Evolutionary conservation across 495 filamentous ascomycete species (phyloP).

Genomic region (Monascus purpureus): DNA sequence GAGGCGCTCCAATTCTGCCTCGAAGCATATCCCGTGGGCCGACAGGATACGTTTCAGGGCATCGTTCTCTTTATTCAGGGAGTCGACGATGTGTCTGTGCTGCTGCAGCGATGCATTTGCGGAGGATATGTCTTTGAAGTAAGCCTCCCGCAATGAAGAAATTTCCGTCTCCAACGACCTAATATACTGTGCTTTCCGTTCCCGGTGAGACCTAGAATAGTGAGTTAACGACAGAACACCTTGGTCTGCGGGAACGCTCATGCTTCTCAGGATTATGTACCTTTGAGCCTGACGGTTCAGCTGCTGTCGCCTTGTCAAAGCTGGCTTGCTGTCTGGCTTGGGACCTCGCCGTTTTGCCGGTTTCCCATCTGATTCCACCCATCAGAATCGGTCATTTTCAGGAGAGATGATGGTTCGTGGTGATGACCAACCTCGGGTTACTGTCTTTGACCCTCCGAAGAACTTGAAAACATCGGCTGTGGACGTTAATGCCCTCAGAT

Average conservation of each 20-base stretch:
- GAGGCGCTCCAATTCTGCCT: constrained; percentile 25
- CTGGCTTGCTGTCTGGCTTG: constrained; percentile 93
- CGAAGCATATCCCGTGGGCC: constrained; percentile 53
- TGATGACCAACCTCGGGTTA: constrained; percentile 19
- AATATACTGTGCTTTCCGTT: constrained; percentile 93
- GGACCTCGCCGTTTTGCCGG: constrained; percentile 81
- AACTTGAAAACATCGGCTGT: constrained; percentile 25
- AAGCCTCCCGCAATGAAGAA: constrained; percentile 45
- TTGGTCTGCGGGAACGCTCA: too few species aligned
- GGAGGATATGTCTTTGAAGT: constrained; percentile 25
- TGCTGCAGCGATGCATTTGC: constrained; percentile 24
- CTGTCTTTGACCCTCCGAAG: constrained; percentile 20
- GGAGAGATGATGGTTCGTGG: too few species aligned
- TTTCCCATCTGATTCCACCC: constrained; percentile 62
- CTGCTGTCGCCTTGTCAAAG: constrained; percentile 85
- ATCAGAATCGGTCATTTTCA: too few species aligned
- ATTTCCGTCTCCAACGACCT: constrained; percentile 86
- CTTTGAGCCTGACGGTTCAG: constrained; percentile 92
- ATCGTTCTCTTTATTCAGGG: constrained; percentile 47
- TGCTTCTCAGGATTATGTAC: constrained; percentile 43
- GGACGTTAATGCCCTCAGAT: constrained; percentile 9
- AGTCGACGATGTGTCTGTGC: constrained; percentile 27
- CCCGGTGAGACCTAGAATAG: constrained; percentile 65
- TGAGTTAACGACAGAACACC: too few species aligned
- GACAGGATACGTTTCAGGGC: constrained; percentile 61